Base-by-base conservation (phyloP, 139 green algal species). In the Tetradesmus obliquus region DNA sequence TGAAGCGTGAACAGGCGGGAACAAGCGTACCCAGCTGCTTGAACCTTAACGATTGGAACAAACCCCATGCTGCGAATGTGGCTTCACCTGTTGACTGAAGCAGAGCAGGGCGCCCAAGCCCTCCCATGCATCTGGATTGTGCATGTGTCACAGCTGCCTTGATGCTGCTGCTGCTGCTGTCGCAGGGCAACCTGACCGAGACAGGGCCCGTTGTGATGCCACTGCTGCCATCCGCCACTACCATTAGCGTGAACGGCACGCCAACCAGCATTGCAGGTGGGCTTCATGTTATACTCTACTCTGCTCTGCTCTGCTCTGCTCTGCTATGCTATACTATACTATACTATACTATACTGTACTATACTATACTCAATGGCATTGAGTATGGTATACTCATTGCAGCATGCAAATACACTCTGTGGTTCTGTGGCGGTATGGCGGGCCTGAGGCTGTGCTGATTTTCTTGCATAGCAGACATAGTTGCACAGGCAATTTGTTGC, bases 181-280 rank as follows among this genome's bases (percentile, higher is more conserved):
- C 13, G 81, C 53, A 86, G 81, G 81, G 81, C 8, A 86, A 86
- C 81, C 15, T 24, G 9, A 86, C 81, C n/a, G 81, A 86, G 81
- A 69, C 5, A 45, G 81, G 81, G 1, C 81, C 81, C 32, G 81
- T 86, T 15, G 53, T 86, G 53, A 53, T 86, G 51, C 81, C 81
- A 2, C 81, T 86, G 6, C 51, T 86, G 13, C 81, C 81, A 66
- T 86, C 81, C 12, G 81, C 81, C 15, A 69, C 81, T 24, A 53
- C 81, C 15, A 8, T 86, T 53, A 86, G 20, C 7, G 81, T 86
- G 51, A 24, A 86, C 15, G 81, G 81, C 5, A 86, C 13, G 4
- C 5, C 81, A 12, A 86, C 81, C 15, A 86, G 32, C 53, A 53
- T 86, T 10, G 19, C 51, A 22, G 60, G 60, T 72, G 13, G 13